phyloP scores from a whole-genome alignment of 2,329 filamentous ascomycete genomes.

The Teratosphaeria viscida region DNA sequence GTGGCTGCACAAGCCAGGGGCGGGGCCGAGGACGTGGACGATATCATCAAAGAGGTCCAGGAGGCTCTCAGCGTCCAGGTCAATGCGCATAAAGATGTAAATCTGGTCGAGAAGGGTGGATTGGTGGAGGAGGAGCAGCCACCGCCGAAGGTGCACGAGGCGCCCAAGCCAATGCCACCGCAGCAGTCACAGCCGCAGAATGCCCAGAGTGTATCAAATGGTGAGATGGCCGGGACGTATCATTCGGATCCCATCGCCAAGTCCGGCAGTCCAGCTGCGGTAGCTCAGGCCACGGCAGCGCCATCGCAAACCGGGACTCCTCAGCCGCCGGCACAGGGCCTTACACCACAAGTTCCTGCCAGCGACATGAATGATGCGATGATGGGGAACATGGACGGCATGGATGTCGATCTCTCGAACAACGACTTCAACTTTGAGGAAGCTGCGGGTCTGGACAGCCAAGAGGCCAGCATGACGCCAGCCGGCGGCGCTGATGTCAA shows the following conservation, averaged over 20 bases:
- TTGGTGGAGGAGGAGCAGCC: conserved; percentile 21
- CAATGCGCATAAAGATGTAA: conserved; percentile 31
- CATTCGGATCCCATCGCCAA: background rate
- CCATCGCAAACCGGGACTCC: conserved; percentile 2
- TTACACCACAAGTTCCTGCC: conserved; percentile 1
- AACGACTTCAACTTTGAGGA: conserved; percentile 7
- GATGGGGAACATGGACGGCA: conserved; percentile 13
- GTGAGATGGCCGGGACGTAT: background rate
- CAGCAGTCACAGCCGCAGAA: background rate
- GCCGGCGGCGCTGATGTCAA: background rate
- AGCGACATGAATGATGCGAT: conserved; percentile 30
- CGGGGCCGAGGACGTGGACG: conserved; percentile 50
- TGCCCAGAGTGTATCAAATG: background rate
- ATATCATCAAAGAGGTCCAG: conserved; percentile 68
- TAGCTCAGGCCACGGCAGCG: background rate
- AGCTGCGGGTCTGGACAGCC: background rate
- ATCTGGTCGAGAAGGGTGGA: conserved; percentile 24
- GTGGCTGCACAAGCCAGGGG: conserved; percentile 24
- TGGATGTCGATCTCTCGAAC: conserved; percentile 13
- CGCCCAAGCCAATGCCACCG: background rate
- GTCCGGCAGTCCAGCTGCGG: conserved; percentile 1
- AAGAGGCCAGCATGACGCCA: background rate
- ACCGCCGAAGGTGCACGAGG: conserved; percentile 5
- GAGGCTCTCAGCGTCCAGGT: conserved; percentile 53
- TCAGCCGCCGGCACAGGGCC: background rate